These are phyloP conservation scores for Prunus mira DNA, from an alignment of 306 rosid species.

Conservation along the genomic window DNA sequence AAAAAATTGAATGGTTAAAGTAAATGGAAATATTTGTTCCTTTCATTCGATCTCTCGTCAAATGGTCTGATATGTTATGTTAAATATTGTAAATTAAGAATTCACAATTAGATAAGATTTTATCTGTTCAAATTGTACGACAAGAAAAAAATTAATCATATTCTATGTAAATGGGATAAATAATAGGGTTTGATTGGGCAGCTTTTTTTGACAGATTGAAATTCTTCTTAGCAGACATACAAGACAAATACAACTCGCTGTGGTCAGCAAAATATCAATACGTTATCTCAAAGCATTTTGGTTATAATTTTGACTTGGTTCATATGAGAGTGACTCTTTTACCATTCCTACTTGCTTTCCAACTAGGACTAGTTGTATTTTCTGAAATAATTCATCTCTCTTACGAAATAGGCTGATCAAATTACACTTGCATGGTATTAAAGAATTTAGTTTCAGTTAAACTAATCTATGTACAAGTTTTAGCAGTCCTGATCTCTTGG, in stretches of 20 bases:
- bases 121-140: background rate
- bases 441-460: background rate
- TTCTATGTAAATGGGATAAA: background rate
- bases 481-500: too few relatives aligned
- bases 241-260: background rate
- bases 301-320: constrained; percentile 25
- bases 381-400: background rate
- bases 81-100: background rate
- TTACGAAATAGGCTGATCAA: constrained; percentile 13
- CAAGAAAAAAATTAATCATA: background rate
- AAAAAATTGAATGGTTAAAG: too few relatives aligned
- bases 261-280: constrained; percentile 5
- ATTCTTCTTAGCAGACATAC: background rate
- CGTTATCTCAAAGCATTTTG: background rate
- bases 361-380: constrained; percentile 8
- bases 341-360: background rate
- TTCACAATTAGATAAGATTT: background rate
- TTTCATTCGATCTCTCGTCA: background rate
- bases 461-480: background rate
- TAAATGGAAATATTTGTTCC: too few relatives aligned
- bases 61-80: background rate
- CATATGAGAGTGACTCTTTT: constrained; percentile 14
- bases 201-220: background rate
- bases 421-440: background rate
- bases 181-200: background rate